phyloP scores from a whole-genome alignment of 768 basidiomycete species.

The Tremella mesenterica region DNA sequence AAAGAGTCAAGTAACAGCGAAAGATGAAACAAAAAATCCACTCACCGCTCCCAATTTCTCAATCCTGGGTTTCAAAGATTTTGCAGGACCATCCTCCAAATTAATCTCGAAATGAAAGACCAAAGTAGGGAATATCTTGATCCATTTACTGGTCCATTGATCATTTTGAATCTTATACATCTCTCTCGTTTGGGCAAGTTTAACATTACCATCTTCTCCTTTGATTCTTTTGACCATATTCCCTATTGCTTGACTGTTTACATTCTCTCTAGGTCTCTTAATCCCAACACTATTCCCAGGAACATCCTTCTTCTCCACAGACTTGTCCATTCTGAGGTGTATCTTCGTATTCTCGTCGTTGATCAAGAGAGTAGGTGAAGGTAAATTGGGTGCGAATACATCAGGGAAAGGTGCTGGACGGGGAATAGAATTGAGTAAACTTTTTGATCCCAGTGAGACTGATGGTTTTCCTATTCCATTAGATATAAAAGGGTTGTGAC shows the following conservation, averaged over 20 bases:
- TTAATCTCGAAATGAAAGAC: constrained; percentile 71
- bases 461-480: no score
- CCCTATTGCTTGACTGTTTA: no score
- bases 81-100: constrained; percentile 47
- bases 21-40: constrained; percentile 17
- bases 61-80: constrained; percentile 54
- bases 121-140: constrained; percentile 71
- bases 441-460: no score
- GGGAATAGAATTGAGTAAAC: constrained; percentile 24
- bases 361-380: neutral
- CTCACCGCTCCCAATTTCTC: constrained; percentile 68
- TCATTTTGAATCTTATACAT: constrained; percentile 43
- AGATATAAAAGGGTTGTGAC: no score
- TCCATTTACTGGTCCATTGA: constrained; percentile 77
- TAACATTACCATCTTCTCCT: neutral
- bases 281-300: no score
- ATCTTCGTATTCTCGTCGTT: no score
- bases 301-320: neutral
- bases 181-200: neutral
- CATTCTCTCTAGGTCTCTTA: neutral
- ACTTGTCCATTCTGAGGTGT: no score
- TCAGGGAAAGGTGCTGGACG: constrained; percentile 21
- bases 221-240: neutral
- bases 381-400: constrained; percentile 19
- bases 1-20: constrained; percentile 1